Percentiles rank a stretch among this genome's conserved stretches.
phyloP scores from a whole-genome alignment of 2,329 filamentous ascomycete genomes.

The Trichoderma semiorbis region DNA sequence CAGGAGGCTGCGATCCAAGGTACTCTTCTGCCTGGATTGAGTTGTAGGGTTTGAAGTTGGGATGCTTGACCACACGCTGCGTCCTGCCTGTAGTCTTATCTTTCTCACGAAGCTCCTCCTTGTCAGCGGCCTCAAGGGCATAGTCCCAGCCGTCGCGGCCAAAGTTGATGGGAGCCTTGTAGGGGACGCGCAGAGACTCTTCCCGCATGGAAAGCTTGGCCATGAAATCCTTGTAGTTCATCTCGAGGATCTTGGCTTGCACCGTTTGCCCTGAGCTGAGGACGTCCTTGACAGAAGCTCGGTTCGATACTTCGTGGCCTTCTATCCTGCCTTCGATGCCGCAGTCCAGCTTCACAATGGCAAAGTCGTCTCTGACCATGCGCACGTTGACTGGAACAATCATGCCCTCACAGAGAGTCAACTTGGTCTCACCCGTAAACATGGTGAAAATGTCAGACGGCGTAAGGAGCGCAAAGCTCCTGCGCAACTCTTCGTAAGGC shows the following conservation, averaged over 20 bases:
- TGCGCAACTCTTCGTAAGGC: constrained; percentile 90
- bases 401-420: constrained; percentile 84
- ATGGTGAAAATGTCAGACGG: constrained; percentile 89
- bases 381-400: constrained; percentile 86
- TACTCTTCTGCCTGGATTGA: constrained; percentile 89
- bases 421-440: constrained; percentile 88
- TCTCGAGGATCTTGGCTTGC: constrained; percentile 79
- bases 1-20: constrained; percentile 77
- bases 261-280: constrained; percentile 79
- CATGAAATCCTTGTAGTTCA: constrained; percentile 82
- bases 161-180: constrained; percentile 65
- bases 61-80: constrained; percentile 95
- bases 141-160: constrained; percentile 84
- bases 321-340: constrained; percentile 89
- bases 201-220: constrained; percentile 83
- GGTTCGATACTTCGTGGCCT: constrained; percentile 74
- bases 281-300: constrained; percentile 67
- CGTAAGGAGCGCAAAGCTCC: constrained; percentile 67
- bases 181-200: constrained; percentile 71
- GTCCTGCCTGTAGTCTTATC: constrained; percentile 80
- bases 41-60: constrained; percentile 92
- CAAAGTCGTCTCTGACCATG: constrained; percentile 85
- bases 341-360: constrained; percentile 90
- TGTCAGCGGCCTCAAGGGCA: constrained; percentile 73
- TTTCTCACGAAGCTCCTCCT: constrained; percentile 79